A percentile compares a stretch with the other conserved stretches of the same genome.
These are phyloP conservation scores for Xylariaceae sp. DNA, from an alignment of 2,329 filamentous ascomycete species.

Conservation along the genomic window DNA sequence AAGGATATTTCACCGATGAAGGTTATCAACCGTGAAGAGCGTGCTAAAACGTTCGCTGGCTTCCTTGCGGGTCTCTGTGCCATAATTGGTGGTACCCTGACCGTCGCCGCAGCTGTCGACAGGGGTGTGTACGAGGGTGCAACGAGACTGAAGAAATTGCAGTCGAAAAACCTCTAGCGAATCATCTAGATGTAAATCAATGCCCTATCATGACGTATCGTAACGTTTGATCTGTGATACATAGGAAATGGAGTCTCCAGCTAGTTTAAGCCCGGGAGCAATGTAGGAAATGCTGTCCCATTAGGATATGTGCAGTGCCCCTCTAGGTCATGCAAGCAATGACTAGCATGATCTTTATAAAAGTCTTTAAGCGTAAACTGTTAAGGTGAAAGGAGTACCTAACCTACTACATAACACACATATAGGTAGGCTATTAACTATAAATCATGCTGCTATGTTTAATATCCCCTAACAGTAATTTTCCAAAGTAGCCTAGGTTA, in stretches of 20 bases:
- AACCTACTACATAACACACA: too few relatives aligned
- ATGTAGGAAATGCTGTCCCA: neutral
- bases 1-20: slow-evolving; percentile 99
- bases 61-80: slow-evolving; percentile 95
- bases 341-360: neutral
- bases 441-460: too few relatives aligned
- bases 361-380: neutral
- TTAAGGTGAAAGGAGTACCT: neutral
- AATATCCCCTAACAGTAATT: too few relatives aligned
- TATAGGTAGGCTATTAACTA: too few relatives aligned
- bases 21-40: slow-evolving; percentile 93
- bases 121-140: slow-evolving; percentile 88
- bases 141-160: slow-evolving; percentile 84
- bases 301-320: neutral
- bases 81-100: slow-evolving; percentile 91
- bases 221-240: slow-evolving; percentile 19
- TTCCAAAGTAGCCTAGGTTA: too few relatives aligned
- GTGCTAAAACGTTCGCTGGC: slow-evolving; percentile 84
- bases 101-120: slow-evolving; percentile 92
- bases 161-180: slow-evolving; percentile 59
- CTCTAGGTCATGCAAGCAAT: neutral
- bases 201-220: slow-evolving; percentile 7
- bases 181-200: slow-evolving; percentile 25
- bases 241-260: slow-evolving; percentile 32
- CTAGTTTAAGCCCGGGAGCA: slow-evolving; percentile 24